These are phyloP conservation scores for Boletus pseudopeckii DNA, from an alignment of 768 basidiomycete genomes.

Conservation along the genomic window DNA sequence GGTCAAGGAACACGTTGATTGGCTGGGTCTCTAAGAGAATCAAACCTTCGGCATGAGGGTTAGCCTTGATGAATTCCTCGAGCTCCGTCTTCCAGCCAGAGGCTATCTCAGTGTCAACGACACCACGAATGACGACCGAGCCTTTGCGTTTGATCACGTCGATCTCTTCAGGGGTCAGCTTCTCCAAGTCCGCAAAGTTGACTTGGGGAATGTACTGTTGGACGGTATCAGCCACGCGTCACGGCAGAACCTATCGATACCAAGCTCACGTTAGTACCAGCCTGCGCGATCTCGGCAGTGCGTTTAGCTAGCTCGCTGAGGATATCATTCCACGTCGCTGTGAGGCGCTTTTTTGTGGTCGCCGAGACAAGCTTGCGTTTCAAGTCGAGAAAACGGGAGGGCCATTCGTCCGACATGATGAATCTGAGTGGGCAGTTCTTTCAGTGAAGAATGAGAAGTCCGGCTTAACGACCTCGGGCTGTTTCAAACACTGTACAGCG, in stretches of 20 bases:
- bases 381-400: constrained; percentile 49
- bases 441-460: background rate
- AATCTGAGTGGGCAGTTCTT: background rate
- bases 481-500: no score
- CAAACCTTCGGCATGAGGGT: constrained; percentile 54
- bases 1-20: background rate
- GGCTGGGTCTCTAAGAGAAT: background rate
- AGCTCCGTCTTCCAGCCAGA: constrained; percentile 55
- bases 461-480: no score
- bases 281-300: constrained; percentile 42
- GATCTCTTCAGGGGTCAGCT: constrained; percentile 43
- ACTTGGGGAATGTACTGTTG: constrained; percentile 60
- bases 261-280: constrained; percentile 47
- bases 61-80: constrained; percentile 52
- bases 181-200: constrained; percentile 50
- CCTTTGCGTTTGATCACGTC: constrained; percentile 52
- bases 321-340: constrained; percentile 56
- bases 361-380: constrained; percentile 54
- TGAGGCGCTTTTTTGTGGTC: constrained; percentile 47
- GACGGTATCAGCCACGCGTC: background rate
- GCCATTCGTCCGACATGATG: constrained; percentile 18
- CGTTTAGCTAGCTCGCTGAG: constrained; percentile 46
- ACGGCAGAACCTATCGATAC: background rate
- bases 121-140: constrained; percentile 56
- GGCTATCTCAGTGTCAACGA: constrained; percentile 57